These are phyloP conservation scores for Tricholoma sp. DNA, from an alignment of 768 basidiomycete genomes.

Conservation along the genomic window DNA sequence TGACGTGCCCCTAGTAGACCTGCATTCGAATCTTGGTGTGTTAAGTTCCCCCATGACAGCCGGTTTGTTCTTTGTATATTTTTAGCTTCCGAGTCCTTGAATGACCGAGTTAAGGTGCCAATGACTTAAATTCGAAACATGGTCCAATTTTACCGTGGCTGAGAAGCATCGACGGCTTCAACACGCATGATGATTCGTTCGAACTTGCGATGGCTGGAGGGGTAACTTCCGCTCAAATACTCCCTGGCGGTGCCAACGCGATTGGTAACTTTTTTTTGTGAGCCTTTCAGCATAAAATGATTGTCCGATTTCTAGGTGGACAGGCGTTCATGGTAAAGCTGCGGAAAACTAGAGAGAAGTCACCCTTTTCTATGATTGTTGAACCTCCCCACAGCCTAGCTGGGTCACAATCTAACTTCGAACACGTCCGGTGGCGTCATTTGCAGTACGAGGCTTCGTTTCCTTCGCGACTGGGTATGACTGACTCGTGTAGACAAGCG, in stretches of 20 bases:
- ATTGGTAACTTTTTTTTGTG: conserved; percentile 47
- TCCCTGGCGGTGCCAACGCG: conserved; percentile 73
- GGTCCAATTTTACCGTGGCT: conserved; percentile 75
- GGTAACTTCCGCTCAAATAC: conserved; percentile 76
- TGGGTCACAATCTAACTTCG: conserved; percentile 32
- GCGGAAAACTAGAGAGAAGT: conserved; percentile 69
- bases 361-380: conserved; percentile 75
- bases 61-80: conserved; percentile 18
- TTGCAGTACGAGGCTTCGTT: conserved; percentile 54
- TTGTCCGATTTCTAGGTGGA: conserved; percentile 47
- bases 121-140: conserved; percentile 60
- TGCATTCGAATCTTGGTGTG: conserved; percentile 80
- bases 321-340: conserved; percentile 87
- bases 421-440: conserved; percentile 66
- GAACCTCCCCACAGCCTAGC: conserved; percentile 73
- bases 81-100: conserved; percentile 9
- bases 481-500: conserved; percentile 41
- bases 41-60: conserved; percentile 55
- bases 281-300: neutral
- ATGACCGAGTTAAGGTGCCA: conserved; percentile 28
- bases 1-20: conserved; percentile 43
- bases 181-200: conserved; percentile 79
- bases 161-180: conserved; percentile 76
- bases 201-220: conserved; percentile 78
- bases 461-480: neutral